Conservation (phyloP, 2,329 filamentous ascomycete genomes). For the Fusarium coicis region DNA sequence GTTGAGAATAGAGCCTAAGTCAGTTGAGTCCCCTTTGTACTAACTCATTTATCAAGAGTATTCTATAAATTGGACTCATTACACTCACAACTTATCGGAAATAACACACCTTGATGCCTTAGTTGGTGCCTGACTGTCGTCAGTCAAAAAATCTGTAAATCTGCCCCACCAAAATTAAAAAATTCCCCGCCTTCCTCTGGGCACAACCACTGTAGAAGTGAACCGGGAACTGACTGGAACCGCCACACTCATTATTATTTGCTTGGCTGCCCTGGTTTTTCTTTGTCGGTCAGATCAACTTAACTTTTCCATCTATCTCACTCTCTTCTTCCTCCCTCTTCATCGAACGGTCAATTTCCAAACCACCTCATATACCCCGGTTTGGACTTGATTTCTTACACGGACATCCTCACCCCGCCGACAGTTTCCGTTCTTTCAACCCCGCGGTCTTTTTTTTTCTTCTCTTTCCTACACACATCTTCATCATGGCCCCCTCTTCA, state of each 20-base stretch:
- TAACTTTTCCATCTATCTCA: slow-evolving; percentile 25
- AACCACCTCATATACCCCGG: slow-evolving; percentile 33
- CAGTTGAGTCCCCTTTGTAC: accelerated
- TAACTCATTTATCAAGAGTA: not conserved
- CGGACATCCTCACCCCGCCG: slow-evolving; percentile 28
- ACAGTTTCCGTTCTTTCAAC: slow-evolving; percentile 43
- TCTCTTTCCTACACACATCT: slow-evolving; percentile 5
- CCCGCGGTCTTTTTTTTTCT: slow-evolving; percentile 39
- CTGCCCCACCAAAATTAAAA: slow-evolving; percentile 52
- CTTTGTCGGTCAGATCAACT: slow-evolving; percentile 35
- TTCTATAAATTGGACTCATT: not conserved
- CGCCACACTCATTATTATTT: slow-evolving; percentile 44
- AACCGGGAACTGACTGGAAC: slow-evolving; percentile 42
- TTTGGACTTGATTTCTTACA: slow-evolving; percentile 42
- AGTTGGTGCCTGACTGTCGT: slow-evolving; percentile 52
- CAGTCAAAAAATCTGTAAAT: slow-evolving; percentile 51
- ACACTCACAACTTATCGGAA: not conserved
- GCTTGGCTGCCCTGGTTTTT: slow-evolving; percentile 38
- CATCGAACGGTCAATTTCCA: slow-evolving; percentile 41
- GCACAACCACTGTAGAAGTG: slow-evolving; percentile 28
- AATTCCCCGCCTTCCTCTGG: slow-evolving; percentile 54
- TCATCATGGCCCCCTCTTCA: slow-evolving; percentile 68
- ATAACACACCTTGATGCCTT: slow-evolving; percentile 46
- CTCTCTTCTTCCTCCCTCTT: slow-evolving; percentile 27
- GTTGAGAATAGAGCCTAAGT: not conserved